Conservation (phyloP, 257 asterid species). For the Solanum bulbocastanum region DNA sequence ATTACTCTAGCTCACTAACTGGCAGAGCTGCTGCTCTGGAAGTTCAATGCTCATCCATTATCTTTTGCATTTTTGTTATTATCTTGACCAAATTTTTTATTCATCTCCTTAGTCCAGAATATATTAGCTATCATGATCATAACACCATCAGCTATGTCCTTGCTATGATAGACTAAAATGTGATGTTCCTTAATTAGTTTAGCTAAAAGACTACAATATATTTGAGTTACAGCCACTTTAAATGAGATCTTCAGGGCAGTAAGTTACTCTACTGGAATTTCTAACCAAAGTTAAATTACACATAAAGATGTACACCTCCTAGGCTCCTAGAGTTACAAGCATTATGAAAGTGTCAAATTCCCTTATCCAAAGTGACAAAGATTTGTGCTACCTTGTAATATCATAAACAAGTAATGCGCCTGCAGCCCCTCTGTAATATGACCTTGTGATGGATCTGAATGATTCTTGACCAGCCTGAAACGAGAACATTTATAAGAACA, state of each 20-base stretch:
- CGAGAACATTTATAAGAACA: neutral
- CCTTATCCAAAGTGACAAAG: neutral
- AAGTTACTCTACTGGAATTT: neutral
- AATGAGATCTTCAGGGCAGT: neutral
- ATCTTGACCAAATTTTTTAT: neutral
- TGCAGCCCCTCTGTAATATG: constrained; percentile 84
- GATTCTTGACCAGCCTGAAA: constrained; percentile 81
- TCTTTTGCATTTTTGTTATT: neutral
- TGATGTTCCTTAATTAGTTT: neutral
- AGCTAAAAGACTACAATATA: neutral
- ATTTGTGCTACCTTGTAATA: constrained; percentile 47
- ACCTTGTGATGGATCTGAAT: constrained; percentile 68
- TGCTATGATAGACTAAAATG: neutral
- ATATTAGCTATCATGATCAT: neutral
- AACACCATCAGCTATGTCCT: neutral
- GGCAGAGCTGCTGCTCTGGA: neutral
- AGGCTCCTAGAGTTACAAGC: neutral
- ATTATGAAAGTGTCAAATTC: neutral
- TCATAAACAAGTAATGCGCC: constrained; percentile 86
- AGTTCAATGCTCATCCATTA: neutral
- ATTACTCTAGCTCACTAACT: neutral
- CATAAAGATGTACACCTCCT: neutral
- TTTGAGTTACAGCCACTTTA: neutral
- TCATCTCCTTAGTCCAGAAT: neutral
- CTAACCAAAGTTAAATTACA: neutral